phyloP scores from a whole-genome alignment of 352 stramenopile genomes.

The Phytophthora palmivora region DNA sequence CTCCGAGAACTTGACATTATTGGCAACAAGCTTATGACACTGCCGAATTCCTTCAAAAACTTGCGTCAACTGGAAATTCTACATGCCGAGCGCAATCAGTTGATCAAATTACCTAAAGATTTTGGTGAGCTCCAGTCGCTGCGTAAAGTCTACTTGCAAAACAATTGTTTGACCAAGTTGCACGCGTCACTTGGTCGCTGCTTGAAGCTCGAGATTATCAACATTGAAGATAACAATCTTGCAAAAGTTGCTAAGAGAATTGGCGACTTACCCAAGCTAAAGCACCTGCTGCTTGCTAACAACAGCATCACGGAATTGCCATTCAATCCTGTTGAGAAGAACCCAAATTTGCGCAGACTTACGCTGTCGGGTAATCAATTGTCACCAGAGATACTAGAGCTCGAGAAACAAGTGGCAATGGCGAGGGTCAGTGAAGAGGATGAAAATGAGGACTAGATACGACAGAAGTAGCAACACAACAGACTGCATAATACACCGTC shows the following conservation, averaged over 20 bases:
- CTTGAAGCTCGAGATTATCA: slow-evolving; percentile 81
- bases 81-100: slow-evolving; percentile 78
- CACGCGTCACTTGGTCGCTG: slow-evolving; percentile 82
- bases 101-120: slow-evolving; percentile 81
- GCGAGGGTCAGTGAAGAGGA: slow-evolving; percentile 60
- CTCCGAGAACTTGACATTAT: slow-evolving; percentile 81
- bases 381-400: slow-evolving; percentile 55
- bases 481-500: slow-evolving; percentile 25
- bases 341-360: slow-evolving; percentile 70
- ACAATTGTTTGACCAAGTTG: slow-evolving; percentile 85
- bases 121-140: slow-evolving; percentile 70
- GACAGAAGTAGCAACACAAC: neutral
- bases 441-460: slow-evolving; percentile 42
- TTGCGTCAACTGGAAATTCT: slow-evolving; percentile 81
- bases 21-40: slow-evolving; percentile 66
- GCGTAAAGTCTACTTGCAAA: slow-evolving; percentile 85
- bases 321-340: slow-evolving; percentile 82
- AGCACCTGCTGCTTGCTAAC: slow-evolving; percentile 85
- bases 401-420: slow-evolving; percentile 72
- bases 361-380: slow-evolving; percentile 85
- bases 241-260: slow-evolving; percentile 88
- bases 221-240: slow-evolving; percentile 86
- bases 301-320: slow-evolving; percentile 84
- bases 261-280: slow-evolving; percentile 76
- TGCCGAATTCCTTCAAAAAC: slow-evolving; percentile 76